Conservation (phyloP, 148 eudicot species). For the Cornus florida region DNA sequence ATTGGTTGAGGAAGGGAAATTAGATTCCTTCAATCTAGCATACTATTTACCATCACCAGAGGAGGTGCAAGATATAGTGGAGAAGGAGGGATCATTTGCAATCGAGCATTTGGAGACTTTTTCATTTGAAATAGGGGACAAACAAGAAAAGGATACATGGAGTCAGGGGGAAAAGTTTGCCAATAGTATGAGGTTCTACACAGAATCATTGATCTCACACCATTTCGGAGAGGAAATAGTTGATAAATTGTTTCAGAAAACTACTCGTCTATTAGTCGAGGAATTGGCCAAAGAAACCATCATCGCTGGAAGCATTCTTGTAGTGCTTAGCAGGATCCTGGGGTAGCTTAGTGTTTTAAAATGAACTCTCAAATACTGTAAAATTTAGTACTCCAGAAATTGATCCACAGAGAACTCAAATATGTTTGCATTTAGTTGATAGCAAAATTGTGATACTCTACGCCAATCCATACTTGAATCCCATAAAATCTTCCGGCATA, state of each 20-base stretch:
- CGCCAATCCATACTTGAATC: no score
- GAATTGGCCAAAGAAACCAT: constrained; percentile 10
- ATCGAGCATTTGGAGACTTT: constrained; percentile 16
- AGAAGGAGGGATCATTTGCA: constrained; percentile 25
- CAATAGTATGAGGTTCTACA: constrained; percentile 10
- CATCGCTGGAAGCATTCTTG: neutral
- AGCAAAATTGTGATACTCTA: no score
- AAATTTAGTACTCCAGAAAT: no score
- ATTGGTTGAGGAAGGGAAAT: constrained; percentile 19
- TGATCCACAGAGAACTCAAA: no score
- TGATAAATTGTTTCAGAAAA: constrained; percentile 9
- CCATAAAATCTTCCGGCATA: no score
- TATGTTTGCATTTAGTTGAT: no score
- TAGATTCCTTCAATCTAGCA: constrained; percentile 35
- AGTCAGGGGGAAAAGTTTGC: constrained; percentile 5
- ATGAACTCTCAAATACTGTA: no score
- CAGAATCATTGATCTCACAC: constrained; percentile 17
- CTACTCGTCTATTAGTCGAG: constrained; percentile 1
- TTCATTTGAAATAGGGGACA: neutral
- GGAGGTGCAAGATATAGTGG: constrained; percentile 23
- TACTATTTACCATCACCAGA: constrained; percentile 23
- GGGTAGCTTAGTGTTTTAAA: neutral
- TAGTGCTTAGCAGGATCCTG: constrained; percentile 13
- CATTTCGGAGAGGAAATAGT: constrained; percentile 23
- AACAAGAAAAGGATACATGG: neutral